A percentile compares a stretch with the other conserved stretches of the same genome.
Conservation (phyloP, 2,329 filamentous ascomycete species). For the Dothiorella sarmentorum region DNA sequence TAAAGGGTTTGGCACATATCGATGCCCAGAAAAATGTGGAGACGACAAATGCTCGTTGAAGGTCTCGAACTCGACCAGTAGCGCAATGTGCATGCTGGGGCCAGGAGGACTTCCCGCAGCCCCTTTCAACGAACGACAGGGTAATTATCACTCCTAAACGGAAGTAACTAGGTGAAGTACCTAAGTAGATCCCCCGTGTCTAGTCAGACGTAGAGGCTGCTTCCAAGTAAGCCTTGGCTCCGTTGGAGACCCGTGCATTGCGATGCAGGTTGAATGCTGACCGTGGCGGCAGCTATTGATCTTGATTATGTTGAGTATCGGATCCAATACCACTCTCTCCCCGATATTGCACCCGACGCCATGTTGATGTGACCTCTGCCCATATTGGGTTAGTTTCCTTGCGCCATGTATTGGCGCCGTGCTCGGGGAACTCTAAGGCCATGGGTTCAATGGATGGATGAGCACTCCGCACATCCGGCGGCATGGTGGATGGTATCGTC, state of each 20-base stretch:
- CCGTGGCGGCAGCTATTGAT: conserved; percentile 5
- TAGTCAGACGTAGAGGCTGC: background rate
- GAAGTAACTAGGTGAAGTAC: background rate
- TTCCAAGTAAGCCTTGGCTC: background rate
- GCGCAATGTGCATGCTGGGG: conserved; percentile 22
- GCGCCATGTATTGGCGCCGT: conserved; percentile 34
- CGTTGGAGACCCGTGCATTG: too few relatives aligned
- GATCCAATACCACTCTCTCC: conserved; percentile 25
- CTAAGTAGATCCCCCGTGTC: background rate
- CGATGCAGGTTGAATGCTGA: background rate
- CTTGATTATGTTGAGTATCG: conserved; percentile 28
- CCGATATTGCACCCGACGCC: conserved; percentile 25
- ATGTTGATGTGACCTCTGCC: background rate
- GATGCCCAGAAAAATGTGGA: conserved; percentile 19
- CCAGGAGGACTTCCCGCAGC: conserved; percentile 26
- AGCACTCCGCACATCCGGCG: conserved; percentile 30
- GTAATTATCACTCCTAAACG: background rate
- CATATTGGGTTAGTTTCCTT: conserved; percentile 31
- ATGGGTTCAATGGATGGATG: conserved; percentile 38
- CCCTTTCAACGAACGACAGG: conserved; percentile 34
- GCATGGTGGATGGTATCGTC: conserved; percentile 22
- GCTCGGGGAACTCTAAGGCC: conserved; percentile 32
- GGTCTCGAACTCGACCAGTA: conserved; percentile 39
- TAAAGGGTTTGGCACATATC: too few relatives aligned
- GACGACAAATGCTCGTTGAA: conserved; percentile 27